phyloP scores from a whole-genome alignment of 2,329 filamentous ascomycete genomes.

The Arthrinium phaeospermum region DNA sequence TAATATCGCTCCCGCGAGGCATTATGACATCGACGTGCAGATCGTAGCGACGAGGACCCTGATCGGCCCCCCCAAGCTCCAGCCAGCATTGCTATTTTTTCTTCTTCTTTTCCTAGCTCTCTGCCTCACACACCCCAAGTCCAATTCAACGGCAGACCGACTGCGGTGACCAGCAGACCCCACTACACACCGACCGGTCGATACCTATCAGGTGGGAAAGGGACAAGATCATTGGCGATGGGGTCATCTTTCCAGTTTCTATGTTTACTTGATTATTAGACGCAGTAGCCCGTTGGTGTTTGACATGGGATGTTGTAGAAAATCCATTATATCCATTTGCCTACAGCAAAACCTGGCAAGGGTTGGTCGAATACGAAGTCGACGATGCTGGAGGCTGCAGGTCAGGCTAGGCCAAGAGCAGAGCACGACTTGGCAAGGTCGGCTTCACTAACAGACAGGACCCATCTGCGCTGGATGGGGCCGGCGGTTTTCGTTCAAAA shows the following conservation, averaged over 20 bases:
- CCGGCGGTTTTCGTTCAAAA: not conserved
- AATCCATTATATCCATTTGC: not conserved
- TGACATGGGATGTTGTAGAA: too few species aligned
- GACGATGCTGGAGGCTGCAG: not conserved
- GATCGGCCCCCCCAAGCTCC: not conserved
- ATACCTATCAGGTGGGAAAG: not conserved
- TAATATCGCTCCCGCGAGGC: not conserved
- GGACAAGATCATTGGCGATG: not conserved
- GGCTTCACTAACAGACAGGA: not conserved
- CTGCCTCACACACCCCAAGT: not conserved
- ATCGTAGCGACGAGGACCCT: not conserved
- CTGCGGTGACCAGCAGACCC: not conserved
- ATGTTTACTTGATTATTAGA: not conserved
- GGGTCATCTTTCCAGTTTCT: not conserved
- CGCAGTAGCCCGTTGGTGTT: not conserved
- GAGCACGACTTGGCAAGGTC: not conserved
- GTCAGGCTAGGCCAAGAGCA: not conserved
- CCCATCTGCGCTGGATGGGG: not conserved
- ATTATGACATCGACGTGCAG: conserved; percentile 17
- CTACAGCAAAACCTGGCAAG: not conserved
- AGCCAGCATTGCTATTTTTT: not conserved
- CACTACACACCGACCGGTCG: not conserved
- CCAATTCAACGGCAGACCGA: not conserved
- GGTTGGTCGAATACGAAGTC: not conserved
- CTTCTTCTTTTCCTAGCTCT: not conserved